phyloP scores from a whole-genome alignment of 78 protist species.

The Dictyostelium discoideum region DNA sequence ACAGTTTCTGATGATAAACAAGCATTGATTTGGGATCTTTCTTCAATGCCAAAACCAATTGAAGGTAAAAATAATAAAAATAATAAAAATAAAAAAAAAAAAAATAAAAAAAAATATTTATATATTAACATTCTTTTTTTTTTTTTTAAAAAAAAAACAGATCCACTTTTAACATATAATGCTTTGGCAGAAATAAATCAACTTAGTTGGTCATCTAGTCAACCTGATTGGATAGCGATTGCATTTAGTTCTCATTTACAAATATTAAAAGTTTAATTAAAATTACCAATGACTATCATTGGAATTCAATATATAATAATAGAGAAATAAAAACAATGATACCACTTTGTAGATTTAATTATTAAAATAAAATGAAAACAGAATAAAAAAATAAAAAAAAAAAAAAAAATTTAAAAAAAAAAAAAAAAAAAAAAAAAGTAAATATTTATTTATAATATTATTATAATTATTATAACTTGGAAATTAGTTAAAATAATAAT shows the following conservation, averaged over 20 bases:
- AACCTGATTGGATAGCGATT: constrained; percentile 96
- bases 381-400: no score
- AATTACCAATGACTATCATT: neutral
- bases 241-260: constrained; percentile 84
- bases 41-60: constrained; percentile 90
- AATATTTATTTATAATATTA: no score
- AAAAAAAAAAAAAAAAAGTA: neutral
- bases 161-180: constrained; percentile 92
- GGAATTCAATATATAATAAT: neutral
- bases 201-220: constrained; percentile 92
- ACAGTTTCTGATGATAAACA: constrained; percentile 95
- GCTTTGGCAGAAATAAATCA: constrained; percentile 91
- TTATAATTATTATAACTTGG: no score
- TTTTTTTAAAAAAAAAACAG: neutral
- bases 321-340: neutral
- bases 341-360: neutral
- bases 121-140: neutral
- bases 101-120: neutral
- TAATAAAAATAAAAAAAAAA: neutral
- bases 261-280: constrained; percentile 77
- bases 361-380: neutral
- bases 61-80: constrained; percentile 57
- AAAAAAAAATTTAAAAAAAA: neutral
- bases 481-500: no score
- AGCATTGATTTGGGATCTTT: constrained; percentile 99